These are phyloP conservation scores for Hyphodiscus hymeniophilus DNA, from an alignment of 495 filamentous ascomycete species.

Conservation along the genomic window DNA sequence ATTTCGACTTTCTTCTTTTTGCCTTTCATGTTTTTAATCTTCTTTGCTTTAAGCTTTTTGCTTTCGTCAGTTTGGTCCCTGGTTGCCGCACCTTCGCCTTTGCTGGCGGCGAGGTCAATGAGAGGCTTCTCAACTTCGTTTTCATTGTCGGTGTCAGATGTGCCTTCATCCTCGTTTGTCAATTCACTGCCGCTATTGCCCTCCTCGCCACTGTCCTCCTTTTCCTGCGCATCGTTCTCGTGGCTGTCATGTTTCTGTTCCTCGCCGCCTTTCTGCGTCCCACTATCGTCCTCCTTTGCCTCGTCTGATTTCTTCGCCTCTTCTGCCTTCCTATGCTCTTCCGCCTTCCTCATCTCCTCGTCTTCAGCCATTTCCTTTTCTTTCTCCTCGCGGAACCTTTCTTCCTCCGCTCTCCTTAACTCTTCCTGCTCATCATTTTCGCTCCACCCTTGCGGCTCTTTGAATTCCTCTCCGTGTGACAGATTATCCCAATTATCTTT, in stretches of 20 bases:
- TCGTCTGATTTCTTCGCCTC: background rate
- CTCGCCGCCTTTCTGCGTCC: background rate
- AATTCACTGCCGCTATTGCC: background rate
- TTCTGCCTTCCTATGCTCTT: slow-evolving; percentile 2
- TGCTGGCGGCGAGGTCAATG: no score
- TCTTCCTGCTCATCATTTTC: background rate
- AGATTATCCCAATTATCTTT: slow-evolving; percentile 13
- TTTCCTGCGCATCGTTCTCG: no score
- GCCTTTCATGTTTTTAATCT: no score
- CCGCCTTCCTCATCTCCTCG: background rate
- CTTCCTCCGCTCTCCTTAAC: background rate
- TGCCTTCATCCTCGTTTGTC: no score
- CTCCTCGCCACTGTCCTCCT: background rate
- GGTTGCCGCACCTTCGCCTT: no score
- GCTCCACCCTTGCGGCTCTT: background rate
- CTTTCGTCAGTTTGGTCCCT: no score
- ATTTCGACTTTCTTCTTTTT: no score
- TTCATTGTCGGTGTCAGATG: no score
- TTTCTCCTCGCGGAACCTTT: no score
- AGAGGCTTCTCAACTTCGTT: no score
- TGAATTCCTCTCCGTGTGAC: slow-evolving; percentile 4
- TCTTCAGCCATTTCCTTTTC: no score
- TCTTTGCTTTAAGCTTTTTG: no score
- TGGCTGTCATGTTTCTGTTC: background rate
- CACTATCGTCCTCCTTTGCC: slow-evolving; percentile 6